Percentiles rank a stretch among this genome's conserved stretches.
These are phyloP conservation scores for Saururus chinensis DNA, from an alignment of 164 flowering plant genomes.

Conservation along the genomic window DNA sequence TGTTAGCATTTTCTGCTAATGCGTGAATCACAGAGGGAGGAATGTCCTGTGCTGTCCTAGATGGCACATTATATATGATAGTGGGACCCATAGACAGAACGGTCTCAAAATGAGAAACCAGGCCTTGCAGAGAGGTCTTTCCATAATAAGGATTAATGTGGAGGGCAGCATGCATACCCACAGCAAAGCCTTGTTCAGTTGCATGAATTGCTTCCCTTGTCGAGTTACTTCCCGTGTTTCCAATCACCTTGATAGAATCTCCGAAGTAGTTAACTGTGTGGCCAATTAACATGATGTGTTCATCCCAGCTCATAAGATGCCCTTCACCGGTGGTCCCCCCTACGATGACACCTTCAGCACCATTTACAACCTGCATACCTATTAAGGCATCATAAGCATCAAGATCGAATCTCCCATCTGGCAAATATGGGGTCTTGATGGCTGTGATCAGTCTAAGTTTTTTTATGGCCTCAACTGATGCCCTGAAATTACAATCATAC, in stretches of 20 bases:
- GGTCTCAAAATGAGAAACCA: slow-evolving; percentile 58
- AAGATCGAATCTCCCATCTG: slow-evolving; percentile 63
- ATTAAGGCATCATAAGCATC: slow-evolving; percentile 40
- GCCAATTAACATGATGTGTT: slow-evolving; percentile 91
- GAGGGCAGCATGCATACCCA: slow-evolving; percentile 91
- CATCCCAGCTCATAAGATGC: slow-evolving; percentile 95
- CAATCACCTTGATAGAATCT: slow-evolving; percentile 68
- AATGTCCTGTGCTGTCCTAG: slow-evolving; percentile 78
- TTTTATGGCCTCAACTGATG: slow-evolving; percentile 60
- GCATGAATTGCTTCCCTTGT: slow-evolving; percentile 93
- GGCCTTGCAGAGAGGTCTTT: slow-evolving; percentile 80
- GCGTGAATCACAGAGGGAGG: slow-evolving; percentile 52
- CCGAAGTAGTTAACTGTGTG: slow-evolving; percentile 91
- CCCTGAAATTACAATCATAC: slow-evolving; percentile 32
- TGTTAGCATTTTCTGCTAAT: slow-evolving; percentile 41
- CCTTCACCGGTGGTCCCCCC: slow-evolving; percentile 98
- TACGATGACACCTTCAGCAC: slow-evolving; percentile 74
- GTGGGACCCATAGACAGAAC: slow-evolving; percentile 82
- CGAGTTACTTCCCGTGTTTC: slow-evolving; percentile 92
- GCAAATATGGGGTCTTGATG: slow-evolving; percentile 81
- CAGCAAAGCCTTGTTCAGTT: slow-evolving; percentile 87
- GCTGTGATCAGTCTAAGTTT: slow-evolving; percentile 72
- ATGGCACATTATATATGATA: slow-evolving; percentile 72
- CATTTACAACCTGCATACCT: slow-evolving; percentile 59
- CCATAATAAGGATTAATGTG: slow-evolving; percentile 95